These are phyloP conservation scores for Metarhizium brunneum DNA, from an alignment of 2,329 filamentous ascomycete species.

Conservation along the genomic window DNA sequence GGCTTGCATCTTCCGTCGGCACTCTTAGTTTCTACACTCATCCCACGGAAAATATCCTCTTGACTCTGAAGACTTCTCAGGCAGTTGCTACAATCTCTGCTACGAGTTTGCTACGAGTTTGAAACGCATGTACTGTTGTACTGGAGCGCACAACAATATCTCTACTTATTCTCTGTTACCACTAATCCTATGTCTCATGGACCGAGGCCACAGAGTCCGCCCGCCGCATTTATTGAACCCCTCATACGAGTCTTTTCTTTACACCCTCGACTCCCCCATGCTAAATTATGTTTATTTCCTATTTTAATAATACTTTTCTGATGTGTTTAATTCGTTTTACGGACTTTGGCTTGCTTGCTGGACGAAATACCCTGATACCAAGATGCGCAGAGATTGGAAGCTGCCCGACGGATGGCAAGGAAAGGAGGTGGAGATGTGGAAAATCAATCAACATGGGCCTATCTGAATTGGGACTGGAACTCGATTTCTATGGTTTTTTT, in stretches of 20 bases:
- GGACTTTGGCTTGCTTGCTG: not conserved
- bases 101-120: too few relatives aligned
- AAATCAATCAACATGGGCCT: not conserved
- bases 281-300: not conserved
- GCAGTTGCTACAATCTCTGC: too few relatives aligned
- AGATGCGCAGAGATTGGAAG: not conserved
- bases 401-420: not conserved
- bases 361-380: not conserved
- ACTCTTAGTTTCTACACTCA: not conserved
- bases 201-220: too few relatives aligned
- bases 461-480: not conserved
- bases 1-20: not conserved
- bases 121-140: too few relatives aligned
- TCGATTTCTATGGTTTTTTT: not conserved
- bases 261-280: not conserved
- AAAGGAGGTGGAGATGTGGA: not conserved
- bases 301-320: not conserved
- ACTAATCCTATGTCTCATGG: too few relatives aligned
- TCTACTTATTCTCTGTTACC: too few relatives aligned
- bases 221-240: too few relatives aligned
- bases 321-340: not conserved
- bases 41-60: too few relatives aligned
- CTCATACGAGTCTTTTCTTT: too few relatives aligned
- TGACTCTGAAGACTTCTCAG: too few relatives aligned
- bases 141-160: too few relatives aligned